Evolutionary conservation across 495 filamentous ascomycete genomes (phyloP), one percentile per base, ranked within the genome.

Genomic region (Penicillium arizonense): DNA sequence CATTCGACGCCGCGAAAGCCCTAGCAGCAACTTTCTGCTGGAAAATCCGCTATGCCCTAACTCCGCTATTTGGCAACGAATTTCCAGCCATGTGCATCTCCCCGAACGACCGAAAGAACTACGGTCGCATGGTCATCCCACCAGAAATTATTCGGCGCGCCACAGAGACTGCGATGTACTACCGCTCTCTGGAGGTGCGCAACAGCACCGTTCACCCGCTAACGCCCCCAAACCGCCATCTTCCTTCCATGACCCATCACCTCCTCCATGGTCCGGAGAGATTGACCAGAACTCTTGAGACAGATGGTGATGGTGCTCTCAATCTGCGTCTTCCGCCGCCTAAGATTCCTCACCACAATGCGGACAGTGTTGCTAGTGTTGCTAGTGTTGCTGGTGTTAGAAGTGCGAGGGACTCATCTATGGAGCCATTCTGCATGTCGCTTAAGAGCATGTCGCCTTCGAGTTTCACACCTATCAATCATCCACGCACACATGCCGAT

Each of bases 1-100:
- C 94, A 2, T 98, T 84, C 59, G 73, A 83, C 34, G 89, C 87
- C 34, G 94, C 94, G 23, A 85, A 82, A 71, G 90, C 89, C 14
- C 74, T 97, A 26, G 89, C 90, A 56, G 78, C 88, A 5, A 96
- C 87, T 2, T 96, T 97, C 64, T 97, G 93, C 75, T 84, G 84
- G 66, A 72, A 81, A 12, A 96, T 98, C 58, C 85, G 93, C 21
- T 82, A 83, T 52, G 90, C 84, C 0, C 73, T 98, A 39, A 94
- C 91, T 9, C 91, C 91, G 13, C 72, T 98, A 47, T 98, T 98
- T 64, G 94, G 94, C 0, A 76, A 78, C 6, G 79, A 84, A 48
- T 97, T 98, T 67, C 84, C 89, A 3, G 69, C 73, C 0, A 71
- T 82, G 33, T 98, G 94, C 63, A 69, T 87, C n/a, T 79, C 62